Conservation (phyloP, 2,329 filamentous ascomycete species). For the Colletotrichum abscissum region DNA sequence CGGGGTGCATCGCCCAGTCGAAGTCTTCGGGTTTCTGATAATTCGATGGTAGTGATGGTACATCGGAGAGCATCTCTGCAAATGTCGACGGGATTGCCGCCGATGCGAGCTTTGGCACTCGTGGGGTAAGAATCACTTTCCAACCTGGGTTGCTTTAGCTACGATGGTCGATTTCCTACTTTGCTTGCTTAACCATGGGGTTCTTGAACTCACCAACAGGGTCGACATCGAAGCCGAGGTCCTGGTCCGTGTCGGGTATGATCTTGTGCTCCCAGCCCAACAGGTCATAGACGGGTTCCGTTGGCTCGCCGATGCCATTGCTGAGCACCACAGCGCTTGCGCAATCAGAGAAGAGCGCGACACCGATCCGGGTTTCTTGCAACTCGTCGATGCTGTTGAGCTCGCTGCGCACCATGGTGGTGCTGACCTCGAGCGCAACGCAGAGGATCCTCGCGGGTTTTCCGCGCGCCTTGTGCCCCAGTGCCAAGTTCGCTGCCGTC, state of each 20-base stretch:
- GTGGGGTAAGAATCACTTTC: constrained; percentile 74
- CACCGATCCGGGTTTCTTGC: constrained; percentile 73
- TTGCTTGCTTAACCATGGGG: not conserved
- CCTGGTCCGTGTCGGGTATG: constrained; percentile 69
- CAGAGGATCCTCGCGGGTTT: constrained; percentile 73
- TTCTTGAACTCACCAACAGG: constrained; percentile 59
- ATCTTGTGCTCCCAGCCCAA: constrained; percentile 74
- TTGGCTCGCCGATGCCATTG: constrained; percentile 66
- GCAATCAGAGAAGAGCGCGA: constrained; percentile 76
- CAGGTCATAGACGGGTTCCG: constrained; percentile 66
- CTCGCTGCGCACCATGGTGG: constrained; percentile 72
- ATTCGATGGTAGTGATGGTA: constrained; percentile 55
- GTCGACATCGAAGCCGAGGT: constrained; percentile 75
- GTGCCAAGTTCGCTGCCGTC: constrained; percentile 74
- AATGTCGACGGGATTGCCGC: constrained; percentile 65
- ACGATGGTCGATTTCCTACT: constrained; percentile 17
- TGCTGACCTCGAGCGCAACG: constrained; percentile 72
- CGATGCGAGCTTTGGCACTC: constrained; percentile 68
- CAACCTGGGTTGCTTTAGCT: constrained; percentile 56
- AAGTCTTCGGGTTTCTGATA: constrained; percentile 66
- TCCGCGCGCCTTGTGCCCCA: constrained; percentile 69
- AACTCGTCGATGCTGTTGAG: constrained; percentile 69
- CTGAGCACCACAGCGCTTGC: constrained; percentile 74
- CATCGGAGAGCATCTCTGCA: constrained; percentile 60
- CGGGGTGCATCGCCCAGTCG: constrained; percentile 81